Conservation (phyloP, 2,329 filamentous ascomycete species). For the Penicillium sp. region DNA sequence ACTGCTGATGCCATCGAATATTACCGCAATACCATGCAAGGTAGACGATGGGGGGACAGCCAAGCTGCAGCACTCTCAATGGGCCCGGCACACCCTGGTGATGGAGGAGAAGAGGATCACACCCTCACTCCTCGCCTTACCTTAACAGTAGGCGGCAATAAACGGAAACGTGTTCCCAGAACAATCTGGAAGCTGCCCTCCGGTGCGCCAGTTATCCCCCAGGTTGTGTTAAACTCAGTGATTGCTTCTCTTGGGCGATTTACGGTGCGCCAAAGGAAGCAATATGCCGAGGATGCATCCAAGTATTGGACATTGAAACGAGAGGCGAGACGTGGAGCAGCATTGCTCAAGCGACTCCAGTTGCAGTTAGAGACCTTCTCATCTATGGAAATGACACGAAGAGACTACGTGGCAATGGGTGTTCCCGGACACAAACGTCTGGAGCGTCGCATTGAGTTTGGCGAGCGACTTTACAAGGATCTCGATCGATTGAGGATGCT, state of each 20-base stretch:
- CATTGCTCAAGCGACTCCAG: slow-evolving; percentile 87
- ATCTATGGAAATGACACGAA: slow-evolving; percentile 92
- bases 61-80: slow-evolving; percentile 79
- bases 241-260: slow-evolving; percentile 82
- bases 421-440: slow-evolving; percentile 75
- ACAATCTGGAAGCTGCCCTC: slow-evolving; percentile 89
- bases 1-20: slow-evolving; percentile 82
- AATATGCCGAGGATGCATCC: slow-evolving; percentile 89
- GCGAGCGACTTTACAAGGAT: slow-evolving; percentile 63
- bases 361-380: slow-evolving; percentile 95
- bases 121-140: slow-evolving; percentile 51
- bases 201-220: slow-evolving; percentile 89
- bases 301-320: slow-evolving; percentile 98
- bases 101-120: slow-evolving; percentile 45
- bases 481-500: slow-evolving; percentile 73
- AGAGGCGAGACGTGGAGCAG: slow-evolving; percentile 86
- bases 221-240: slow-evolving; percentile 81
- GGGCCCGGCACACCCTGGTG: slow-evolving; percentile 63
- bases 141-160: slow-evolving; percentile 57
- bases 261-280: slow-evolving; percentile 79
- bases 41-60: slow-evolving; percentile 87
- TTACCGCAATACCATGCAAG: slow-evolving; percentile 86
- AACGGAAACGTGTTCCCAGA: slow-evolving; percentile 62
- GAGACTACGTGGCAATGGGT: slow-evolving; percentile 95
- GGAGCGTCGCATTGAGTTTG: slow-evolving; percentile 83